These are phyloP conservation scores for Colletotrichum costaricense DNA, from an alignment of 2,329 filamentous ascomycete genomes.

Conservation along the genomic window DNA sequence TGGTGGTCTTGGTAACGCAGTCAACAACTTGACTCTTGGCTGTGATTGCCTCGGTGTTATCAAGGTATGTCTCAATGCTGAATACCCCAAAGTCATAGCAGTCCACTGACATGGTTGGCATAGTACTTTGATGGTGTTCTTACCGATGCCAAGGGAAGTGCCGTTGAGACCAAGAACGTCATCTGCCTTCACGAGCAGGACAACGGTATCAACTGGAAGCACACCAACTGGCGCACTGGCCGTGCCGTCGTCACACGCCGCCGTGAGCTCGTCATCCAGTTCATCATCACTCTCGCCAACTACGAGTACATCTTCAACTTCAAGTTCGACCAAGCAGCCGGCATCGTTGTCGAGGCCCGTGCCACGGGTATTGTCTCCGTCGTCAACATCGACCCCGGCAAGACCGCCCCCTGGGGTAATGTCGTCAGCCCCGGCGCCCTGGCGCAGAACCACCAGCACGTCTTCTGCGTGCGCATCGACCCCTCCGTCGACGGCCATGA, in stretches of 20 bases:
- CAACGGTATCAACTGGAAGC: conserved; percentile 37
- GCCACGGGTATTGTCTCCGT: conserved; percentile 55
- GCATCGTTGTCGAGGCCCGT: conserved; percentile 35
- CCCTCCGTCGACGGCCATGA: conserved; percentile 65
- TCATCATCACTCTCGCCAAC: conserved; percentile 68
- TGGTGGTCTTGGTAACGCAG: conserved; percentile 71
- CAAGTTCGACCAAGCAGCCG: conserved; percentile 61
- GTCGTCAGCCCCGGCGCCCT: conserved; percentile 64
- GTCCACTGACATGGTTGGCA: neutral
- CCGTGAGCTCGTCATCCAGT: conserved; percentile 65
- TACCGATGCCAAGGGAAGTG: conserved; percentile 41
- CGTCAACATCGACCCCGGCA: conserved; percentile 59
- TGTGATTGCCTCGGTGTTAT: conserved; percentile 68
- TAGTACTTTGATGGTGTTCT: conserved; percentile 40
- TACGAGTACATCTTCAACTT: conserved; percentile 60
- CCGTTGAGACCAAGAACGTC: conserved; percentile 55
- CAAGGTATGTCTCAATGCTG: neutral
- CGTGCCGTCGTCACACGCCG: conserved; percentile 62
- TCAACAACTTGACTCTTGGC: conserved; percentile 76
- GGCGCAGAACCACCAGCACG: conserved; percentile 69
- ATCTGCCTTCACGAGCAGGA: conserved; percentile 37
- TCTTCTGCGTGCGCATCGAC: conserved; percentile 65
- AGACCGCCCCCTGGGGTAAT: conserved; percentile 57
- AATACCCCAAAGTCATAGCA: neutral
- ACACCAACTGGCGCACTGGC: conserved; percentile 66